Evolutionary conservation across 805 yeast genomes (phyloP).

Genomic region (Candida mattraensis): DNA sequence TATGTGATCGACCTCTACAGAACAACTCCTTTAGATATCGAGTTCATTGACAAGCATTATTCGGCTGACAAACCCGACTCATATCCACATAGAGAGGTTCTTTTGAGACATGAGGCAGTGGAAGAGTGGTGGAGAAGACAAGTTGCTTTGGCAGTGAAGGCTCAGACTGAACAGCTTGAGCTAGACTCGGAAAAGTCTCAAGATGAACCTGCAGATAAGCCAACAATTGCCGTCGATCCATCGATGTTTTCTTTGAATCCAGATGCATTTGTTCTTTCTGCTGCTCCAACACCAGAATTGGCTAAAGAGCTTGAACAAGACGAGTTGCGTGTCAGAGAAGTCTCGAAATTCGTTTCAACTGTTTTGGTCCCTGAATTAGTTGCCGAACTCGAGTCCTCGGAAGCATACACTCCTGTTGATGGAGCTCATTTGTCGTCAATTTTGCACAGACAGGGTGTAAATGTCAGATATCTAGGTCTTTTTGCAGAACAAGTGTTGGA

Average conservation of each 20-base stretch:
- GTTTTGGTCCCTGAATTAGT: constrained; percentile 64
- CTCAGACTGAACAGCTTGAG: constrained; percentile 46
- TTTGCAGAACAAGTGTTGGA: constrained; percentile 39
- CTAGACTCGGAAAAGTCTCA: constrained; percentile 16
- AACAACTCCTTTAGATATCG: constrained; percentile 80
- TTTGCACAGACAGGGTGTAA: constrained; percentile 82
- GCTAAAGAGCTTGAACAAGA: constrained; percentile 45
- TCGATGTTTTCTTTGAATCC: constrained; percentile 68
- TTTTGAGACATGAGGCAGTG: constrained; percentile 83
- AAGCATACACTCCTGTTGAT: constrained; percentile 66
- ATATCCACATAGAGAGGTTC: constrained; percentile 81
- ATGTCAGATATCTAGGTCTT: constrained; percentile 80
- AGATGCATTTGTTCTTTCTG: constrained; percentile 61
- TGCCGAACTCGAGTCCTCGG: constrained; percentile 50
- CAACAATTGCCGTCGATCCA: constrained; percentile 52
- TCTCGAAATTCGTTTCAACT: constrained; percentile 61
- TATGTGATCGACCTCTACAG: constrained; percentile 84
- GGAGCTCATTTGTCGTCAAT: constrained; percentile 69
- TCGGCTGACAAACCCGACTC: constrained; percentile 43
- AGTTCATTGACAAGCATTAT: constrained; percentile 62
- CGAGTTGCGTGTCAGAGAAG: constrained; percentile 62
- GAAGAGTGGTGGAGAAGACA: constrained; percentile 85
- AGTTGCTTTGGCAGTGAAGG: constrained; percentile 51
- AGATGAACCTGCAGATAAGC: constrained; percentile 38
- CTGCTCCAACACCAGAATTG: constrained; percentile 38